Percentiles rank a stretch among this genome's conserved stretches.
phyloP scores from a whole-genome alignment of 1,139 yeast genomes.

The Suhomyces yuchorum region DNA sequence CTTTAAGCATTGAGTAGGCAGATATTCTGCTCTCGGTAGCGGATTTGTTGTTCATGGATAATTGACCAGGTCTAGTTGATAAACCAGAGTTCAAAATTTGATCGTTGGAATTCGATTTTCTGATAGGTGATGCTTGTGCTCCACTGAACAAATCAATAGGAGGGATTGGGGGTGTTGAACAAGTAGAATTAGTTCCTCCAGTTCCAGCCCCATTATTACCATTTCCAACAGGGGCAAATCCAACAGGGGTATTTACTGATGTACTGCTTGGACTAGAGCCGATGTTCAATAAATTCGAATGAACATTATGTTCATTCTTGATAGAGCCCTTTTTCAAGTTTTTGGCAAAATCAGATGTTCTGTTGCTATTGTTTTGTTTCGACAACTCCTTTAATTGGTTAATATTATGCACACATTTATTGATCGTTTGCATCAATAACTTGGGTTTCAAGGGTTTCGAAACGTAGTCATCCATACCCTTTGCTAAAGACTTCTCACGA shows the following conservation, averaged over 20 bases:
- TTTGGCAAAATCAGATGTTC: constrained; percentile 52
- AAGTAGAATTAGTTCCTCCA: constrained; percentile 16
- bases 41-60: constrained; percentile 33
- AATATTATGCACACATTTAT: constrained; percentile 75
- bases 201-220: constrained; percentile 12
- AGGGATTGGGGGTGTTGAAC: constrained; percentile 20
- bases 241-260: constrained; percentile 12
- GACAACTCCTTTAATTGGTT: constrained; percentile 59
- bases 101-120: constrained; percentile 35
- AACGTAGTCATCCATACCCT: constrained; percentile 89
- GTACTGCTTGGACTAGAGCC: constrained; percentile 22
- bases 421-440: constrained; percentile 77
- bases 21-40: constrained; percentile 36
- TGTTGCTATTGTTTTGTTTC: constrained; percentile 48
- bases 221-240: constrained; percentile 9
- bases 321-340: constrained; percentile 44
- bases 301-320: constrained; percentile 26
- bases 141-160: constrained; percentile 12
- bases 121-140: constrained; percentile 22
- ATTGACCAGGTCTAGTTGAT: constrained; percentile 35
- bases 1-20: constrained; percentile 13
- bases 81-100: constrained; percentile 15
- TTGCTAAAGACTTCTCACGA: constrained; percentile 79
- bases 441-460: constrained; percentile 87
- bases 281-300: constrained; percentile 20